phyloP scores from a whole-genome alignment of 2,329 filamentous ascomycete genomes.

The Ceratocystis destructans region DNA sequence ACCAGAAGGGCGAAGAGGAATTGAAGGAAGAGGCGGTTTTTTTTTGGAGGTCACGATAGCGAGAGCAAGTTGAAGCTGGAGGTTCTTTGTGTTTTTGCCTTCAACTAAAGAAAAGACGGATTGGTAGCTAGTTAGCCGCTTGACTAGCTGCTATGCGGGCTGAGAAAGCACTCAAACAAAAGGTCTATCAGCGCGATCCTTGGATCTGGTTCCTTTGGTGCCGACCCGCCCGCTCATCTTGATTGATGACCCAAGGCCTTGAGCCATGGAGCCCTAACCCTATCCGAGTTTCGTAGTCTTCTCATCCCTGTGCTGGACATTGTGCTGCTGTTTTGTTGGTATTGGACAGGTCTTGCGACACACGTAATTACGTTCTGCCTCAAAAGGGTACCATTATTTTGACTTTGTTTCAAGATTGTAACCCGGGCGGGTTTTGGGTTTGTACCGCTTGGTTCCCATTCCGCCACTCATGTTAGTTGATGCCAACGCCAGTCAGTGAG shows the following conservation, averaged over 20 bases:
- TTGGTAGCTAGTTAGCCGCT: not conserved
- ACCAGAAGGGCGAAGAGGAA: not conserved
- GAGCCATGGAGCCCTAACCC: too few species aligned
- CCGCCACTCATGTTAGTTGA: constrained; percentile 1
- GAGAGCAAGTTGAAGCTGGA: not conserved
- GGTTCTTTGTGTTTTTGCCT: not conserved
- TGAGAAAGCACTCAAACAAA: not conserved
- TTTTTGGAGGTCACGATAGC: not conserved
- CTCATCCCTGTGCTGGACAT: not conserved
- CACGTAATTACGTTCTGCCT: not conserved
- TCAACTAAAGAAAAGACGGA: not conserved
- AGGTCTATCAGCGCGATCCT: not conserved
- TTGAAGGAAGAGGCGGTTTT: not conserved
- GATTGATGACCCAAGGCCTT: not conserved
- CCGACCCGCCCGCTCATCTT: not conserved
- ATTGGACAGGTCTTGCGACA: not conserved
- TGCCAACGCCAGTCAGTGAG: not conserved
- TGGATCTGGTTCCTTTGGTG: not conserved
- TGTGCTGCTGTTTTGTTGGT: too few species aligned
- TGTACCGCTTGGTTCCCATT: not conserved
- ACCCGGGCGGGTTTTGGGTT: not conserved
- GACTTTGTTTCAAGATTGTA: constrained; percentile 7
- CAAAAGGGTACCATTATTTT: not conserved
- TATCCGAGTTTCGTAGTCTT: too few species aligned
- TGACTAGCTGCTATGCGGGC: not conserved